Evolutionary conservation across 768 basidiomycete species (phyloP), one percentile per base, ranked within the genome.

Genomic region (Phlebiopsis flavidoalba): DNA sequence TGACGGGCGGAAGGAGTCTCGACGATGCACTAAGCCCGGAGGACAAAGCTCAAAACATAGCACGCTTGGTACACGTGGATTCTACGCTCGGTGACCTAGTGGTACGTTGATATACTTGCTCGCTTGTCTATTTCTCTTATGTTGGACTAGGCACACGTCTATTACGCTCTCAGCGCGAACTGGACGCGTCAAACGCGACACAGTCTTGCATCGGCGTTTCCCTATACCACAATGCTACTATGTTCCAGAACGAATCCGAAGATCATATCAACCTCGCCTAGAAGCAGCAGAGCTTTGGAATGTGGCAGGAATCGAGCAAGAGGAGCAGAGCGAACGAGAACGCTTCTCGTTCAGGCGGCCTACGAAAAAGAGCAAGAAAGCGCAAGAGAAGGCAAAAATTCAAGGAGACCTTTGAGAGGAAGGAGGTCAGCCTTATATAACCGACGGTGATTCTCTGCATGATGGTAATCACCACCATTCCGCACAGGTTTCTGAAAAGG

Each of bases 191-290:
- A 89, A 59, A 88, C 81, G 11, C 79, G 79, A 37, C 81, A 80
- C 3, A 72, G 78, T 0, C 72, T 93, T 45, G 82, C 79, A 0
- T 78, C 80, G 6, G 70, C 85, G 64, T 83, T n/a, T 88, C 57
- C 79, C 83, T 14, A 58, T 87, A 2, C 91, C 89, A 0, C 88
- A 89, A 66, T 80, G 84, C 8, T 93, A 90, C 69, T 93, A 88
- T 66, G 82, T 89, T 7, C 86, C 90, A 0, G 67, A 70, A 5
- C 81, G 89, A 17, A 79, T 92, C 35, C 81, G 89, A 43, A 76
- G 80, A 26, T 69, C 77, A 17, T 82, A 86, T 64, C 78, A 72
- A 57, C 75, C 80, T 12, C 81, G 88, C 14, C 73, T 93, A 37
- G 82, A 88, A 68, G 79, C 79, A 8, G 79, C 80, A 26, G 88